These are phyloP conservation scores for Helotiales sp. DNA, from an alignment of 2,329 filamentous ascomycete genomes.

Conservation along the genomic window DNA sequence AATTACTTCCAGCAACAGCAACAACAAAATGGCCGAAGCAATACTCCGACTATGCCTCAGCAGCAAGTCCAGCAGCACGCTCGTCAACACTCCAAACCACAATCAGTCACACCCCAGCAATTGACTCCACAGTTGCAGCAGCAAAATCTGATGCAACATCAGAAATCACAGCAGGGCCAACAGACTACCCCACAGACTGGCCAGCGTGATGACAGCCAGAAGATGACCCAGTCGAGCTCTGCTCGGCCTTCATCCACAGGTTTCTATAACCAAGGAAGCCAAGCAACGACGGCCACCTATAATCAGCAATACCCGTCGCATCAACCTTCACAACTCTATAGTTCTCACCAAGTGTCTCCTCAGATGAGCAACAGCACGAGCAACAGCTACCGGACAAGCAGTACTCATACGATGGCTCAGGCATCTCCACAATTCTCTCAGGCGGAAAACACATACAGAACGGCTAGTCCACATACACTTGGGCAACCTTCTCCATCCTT, in stretches of 20 bases:
- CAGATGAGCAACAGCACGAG: conserved; percentile 39
- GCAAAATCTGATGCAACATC: conserved; percentile 24
- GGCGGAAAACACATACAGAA: conserved; percentile 39
- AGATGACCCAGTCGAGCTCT: conserved; percentile 31
- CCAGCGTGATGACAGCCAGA: conserved; percentile 37
- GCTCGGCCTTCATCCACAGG: conserved; percentile 35
- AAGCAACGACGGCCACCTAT: conserved; percentile 31
- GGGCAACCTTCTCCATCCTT: conserved; percentile 40
- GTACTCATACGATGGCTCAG: conserved; percentile 36
- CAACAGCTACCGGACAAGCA: conserved; percentile 36
- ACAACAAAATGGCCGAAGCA: conserved; percentile 32
- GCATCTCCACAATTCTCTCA: conserved; percentile 40
- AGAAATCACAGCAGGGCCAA: conserved; percentile 24
- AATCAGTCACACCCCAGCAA: conserved; percentile 15
- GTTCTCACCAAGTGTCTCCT: conserved; percentile 39
- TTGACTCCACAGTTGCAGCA: conserved; percentile 20
- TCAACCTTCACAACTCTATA: conserved; percentile 40
- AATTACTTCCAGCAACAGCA: conserved; percentile 35
- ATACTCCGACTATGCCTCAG: conserved; percentile 21
- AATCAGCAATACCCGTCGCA: conserved; percentile 42
- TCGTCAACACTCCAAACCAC: conserved; percentile 16
- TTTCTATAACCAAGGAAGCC: conserved; percentile 38
- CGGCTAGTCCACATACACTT: conserved; percentile 40
- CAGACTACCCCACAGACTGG: conserved; percentile 37
- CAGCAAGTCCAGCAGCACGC: conserved; percentile 21